Evolutionary conservation across 1,139 yeast species (phyloP), one percentile per base, ranked within the genome.

Genomic region (Lipomyces yarrowii): DNA sequence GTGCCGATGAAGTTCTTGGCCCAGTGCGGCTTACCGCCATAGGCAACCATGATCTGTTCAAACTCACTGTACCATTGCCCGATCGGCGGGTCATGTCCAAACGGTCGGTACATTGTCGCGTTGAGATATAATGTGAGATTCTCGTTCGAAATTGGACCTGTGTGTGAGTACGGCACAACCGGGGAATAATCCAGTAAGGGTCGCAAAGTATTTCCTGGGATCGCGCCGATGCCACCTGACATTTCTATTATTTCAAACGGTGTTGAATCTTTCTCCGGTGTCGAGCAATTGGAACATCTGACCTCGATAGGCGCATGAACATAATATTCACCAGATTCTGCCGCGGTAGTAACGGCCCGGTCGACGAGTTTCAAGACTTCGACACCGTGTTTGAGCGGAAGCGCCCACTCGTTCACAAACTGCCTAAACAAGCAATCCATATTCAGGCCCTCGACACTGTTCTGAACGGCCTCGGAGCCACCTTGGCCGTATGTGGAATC

Each of bases 1-100:
- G 87, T 79, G 1, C 97, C 97, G 71, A 92, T 83, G 76, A 92
- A 94, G 78, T 93, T 93, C 82, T 94, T 94, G n/a, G 99, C 99
- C 99, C 99, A 94, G 77, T 94, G 99, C 1, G 99, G 99, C 76
- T 88, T 90, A 60, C 99, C 99, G 54, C 90, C 93, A 30, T 89
- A 93, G 48, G 85, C 86, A 63, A 83, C 82, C 82, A 93, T 82
- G 1, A 91, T 84, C 66, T 85, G 84, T 77, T 94, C 99, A 77
- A 94, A 94, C n/a, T 82, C 81, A 62, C 85, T 84, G 78, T 85
- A 94, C 97, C 98, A 94, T 71, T 86, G 83, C 67, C 86, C 87
- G 60, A 92, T 87, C 56, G 90, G 87, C 5, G 92, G 88, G 73
- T 88, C 84, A 64, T 85, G 84, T 54, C 86, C 84, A 78, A 93